Conservation (phyloP, 1,284 basidiomycete species). For the Cryptococcus depauperatus region DNA sequence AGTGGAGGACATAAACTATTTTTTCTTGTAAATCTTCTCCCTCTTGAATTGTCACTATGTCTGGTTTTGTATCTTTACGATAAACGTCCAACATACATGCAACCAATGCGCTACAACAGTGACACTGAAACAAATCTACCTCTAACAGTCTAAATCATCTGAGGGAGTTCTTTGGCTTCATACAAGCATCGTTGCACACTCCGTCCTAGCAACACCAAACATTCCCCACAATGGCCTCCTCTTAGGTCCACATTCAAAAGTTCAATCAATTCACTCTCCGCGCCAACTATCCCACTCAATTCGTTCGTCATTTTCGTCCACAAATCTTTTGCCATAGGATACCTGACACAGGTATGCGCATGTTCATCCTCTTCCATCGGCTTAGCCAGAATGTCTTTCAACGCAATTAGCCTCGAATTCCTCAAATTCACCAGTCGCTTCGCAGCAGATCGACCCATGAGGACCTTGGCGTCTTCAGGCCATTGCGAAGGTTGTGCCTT, state of each 20-base stretch:
- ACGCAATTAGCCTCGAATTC: constrained; percentile 10
- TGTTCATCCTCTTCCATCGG: constrained; percentile 19
- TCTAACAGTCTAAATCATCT: too few species aligned
- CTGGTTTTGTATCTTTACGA: too few species aligned
- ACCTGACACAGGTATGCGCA: constrained; percentile 8
- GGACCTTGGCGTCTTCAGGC: constrained; percentile 12
- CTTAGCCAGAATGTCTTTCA: constrained; percentile 17
- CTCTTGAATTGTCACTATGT: too few species aligned
- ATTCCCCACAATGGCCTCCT: constrained; percentile 26
- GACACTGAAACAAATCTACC: too few species aligned
- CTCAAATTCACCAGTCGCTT: constrained; percentile 16
- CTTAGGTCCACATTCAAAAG: constrained; percentile 26
- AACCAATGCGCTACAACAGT: too few species aligned
- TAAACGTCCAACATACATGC: too few species aligned
- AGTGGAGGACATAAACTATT: constrained; percentile 27
- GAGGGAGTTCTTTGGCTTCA: constrained; percentile 21
- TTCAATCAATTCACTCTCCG: constrained; percentile 22
- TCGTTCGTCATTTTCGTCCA: constrained; percentile 15
- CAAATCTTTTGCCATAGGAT: constrained; percentile 8
- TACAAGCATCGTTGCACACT: constrained; percentile 22
- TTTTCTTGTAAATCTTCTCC: constrained; percentile 38
- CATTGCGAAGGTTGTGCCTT: constrained; percentile 13
- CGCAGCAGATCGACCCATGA: constrained; percentile 23
- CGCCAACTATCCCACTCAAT: constrained; percentile 3
- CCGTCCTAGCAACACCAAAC: constrained; percentile 22